Conservation (phyloP, 768 basidiomycete species). For the Lepiota brunneoincarnata region DNA sequence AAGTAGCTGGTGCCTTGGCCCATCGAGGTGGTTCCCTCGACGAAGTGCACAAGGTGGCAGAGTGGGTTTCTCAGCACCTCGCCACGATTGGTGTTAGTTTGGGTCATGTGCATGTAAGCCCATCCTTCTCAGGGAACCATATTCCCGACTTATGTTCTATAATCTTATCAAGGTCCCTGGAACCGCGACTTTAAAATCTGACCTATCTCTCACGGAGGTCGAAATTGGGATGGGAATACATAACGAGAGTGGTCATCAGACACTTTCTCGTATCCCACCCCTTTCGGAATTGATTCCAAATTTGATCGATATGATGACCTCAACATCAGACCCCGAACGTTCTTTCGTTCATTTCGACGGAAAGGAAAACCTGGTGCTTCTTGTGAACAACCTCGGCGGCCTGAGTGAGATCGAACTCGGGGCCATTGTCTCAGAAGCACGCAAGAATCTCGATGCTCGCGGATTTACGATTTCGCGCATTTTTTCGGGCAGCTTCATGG, state of each 20-base stretch:
- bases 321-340: constrained; percentile 72
- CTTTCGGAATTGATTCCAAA: constrained; percentile 67
- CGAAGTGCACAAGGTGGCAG: constrained; percentile 63
- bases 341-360: constrained; percentile 72
- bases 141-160: background rate
- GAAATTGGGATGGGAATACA: constrained; percentile 93
- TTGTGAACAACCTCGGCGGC: constrained; percentile 89
- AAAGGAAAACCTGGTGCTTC: constrained; percentile 69
- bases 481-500: constrained; percentile 86
- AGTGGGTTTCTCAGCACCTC: constrained; percentile 62
- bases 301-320: constrained; percentile 68
- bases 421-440: constrained; percentile 63
- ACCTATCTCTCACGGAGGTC: constrained; percentile 61
- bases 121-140: background rate
- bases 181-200: constrained; percentile 54
- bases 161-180: constrained; percentile 64
- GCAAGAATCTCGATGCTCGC: constrained; percentile 49
- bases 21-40: constrained; percentile 63
- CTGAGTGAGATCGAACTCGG: constrained; percentile 80
- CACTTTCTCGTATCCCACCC: constrained; percentile 68
- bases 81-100: constrained; percentile 85
- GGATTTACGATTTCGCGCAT: constrained; percentile 61
- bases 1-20: constrained; percentile 85
- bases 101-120: constrained; percentile 81
- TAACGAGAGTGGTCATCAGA: constrained; percentile 78